phyloP scores from a whole-genome alignment of 805 yeast genomes.

The Cyberlindnera mrakii region DNA sequence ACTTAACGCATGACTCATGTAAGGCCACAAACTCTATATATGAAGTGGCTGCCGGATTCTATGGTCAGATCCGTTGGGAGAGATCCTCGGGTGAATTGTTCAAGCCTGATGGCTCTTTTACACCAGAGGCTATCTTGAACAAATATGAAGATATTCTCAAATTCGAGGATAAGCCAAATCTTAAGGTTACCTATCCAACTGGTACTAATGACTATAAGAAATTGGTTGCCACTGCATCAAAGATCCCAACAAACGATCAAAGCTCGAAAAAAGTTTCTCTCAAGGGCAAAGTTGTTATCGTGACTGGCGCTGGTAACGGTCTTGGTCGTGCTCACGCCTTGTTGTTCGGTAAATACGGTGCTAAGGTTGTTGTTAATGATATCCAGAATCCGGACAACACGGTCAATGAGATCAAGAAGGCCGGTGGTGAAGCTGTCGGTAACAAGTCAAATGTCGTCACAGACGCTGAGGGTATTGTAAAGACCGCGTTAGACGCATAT shows the following conservation, averaged over 20 bases:
- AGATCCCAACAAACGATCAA: constrained; percentile 53
- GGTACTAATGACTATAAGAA: constrained; percentile 66
- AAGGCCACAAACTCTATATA: constrained; percentile 68
- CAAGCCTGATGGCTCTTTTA: constrained; percentile 68
- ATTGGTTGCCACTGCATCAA: constrained; percentile 46
- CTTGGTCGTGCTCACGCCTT: constrained; percentile 88
- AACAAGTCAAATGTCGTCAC: constrained; percentile 77
- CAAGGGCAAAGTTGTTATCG: constrained; percentile 78
- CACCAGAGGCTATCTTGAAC: constrained; percentile 78
- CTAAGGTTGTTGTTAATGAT: constrained; percentile 92
- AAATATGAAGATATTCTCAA: constrained; percentile 58
- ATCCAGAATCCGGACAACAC: constrained; percentile 67
- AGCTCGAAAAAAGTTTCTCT: constrained; percentile 53
- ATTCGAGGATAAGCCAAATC: constrained; percentile 53
- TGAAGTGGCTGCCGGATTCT: constrained; percentile 94
- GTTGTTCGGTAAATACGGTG: constrained; percentile 84
- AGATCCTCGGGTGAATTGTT: constrained; percentile 82
- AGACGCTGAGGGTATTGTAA: constrained; percentile 67
- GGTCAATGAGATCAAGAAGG: constrained; percentile 70
- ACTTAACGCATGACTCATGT: constrained; percentile 60
- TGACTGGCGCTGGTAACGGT: constrained; percentile 96
- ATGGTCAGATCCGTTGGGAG: constrained; percentile 91
- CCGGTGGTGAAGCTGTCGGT: constrained; percentile 73
- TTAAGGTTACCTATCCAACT: constrained; percentile 58
- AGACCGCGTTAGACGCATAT: constrained; percentile 67